Evolutionary conservation across 2,329 filamentous ascomycete genomes (phyloP).

Genomic region (Fusarium armeniacum): DNA sequence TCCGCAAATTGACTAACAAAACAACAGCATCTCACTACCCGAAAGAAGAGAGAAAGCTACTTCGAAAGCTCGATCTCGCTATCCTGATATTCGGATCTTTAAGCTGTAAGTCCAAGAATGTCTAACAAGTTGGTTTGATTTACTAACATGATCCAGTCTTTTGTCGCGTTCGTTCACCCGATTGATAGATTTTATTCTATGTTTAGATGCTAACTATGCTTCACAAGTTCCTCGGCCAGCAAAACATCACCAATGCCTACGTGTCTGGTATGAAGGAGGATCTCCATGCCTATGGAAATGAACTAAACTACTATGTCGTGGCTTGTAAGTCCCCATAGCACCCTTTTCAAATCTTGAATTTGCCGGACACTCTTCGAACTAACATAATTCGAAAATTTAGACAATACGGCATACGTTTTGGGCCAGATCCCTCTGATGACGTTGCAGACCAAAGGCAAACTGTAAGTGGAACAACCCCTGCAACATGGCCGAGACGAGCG

Average conservation of each 20-base stretch:
- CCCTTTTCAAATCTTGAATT: not conserved
- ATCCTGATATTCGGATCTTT: conserved; percentile 3
- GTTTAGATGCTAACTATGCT: not conserved
- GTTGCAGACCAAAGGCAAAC: conserved; percentile 12
- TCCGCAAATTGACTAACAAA: accelerated
- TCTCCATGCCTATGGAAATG: not conserved
- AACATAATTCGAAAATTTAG: not conserved
- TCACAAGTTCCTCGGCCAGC: not conserved
- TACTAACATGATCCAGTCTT: not conserved
- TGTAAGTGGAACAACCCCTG: too few relatives aligned
- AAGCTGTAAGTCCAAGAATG: not conserved
- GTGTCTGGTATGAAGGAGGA: conserved; percentile 14
- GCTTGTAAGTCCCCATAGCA: not conserved
- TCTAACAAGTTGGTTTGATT: accelerated
- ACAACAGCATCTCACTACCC: not conserved
- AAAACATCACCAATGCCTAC: conserved; percentile 16
- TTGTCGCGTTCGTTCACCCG: not conserved
- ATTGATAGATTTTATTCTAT: not conserved
- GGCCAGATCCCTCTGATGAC: conserved; percentile 17
- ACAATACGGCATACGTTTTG: conserved; percentile 9
- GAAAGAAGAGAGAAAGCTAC: conserved; percentile 7
- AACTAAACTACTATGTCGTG: conserved; percentile 16
- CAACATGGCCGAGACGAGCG: too few relatives aligned
- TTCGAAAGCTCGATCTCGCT: conserved; percentile 9
- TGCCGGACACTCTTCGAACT: not conserved